Evolutionary conservation across 306 rosid species (phyloP), one percentile per base, ranked within the genome.

Genomic region (Styphnolobium japonicum): DNA sequence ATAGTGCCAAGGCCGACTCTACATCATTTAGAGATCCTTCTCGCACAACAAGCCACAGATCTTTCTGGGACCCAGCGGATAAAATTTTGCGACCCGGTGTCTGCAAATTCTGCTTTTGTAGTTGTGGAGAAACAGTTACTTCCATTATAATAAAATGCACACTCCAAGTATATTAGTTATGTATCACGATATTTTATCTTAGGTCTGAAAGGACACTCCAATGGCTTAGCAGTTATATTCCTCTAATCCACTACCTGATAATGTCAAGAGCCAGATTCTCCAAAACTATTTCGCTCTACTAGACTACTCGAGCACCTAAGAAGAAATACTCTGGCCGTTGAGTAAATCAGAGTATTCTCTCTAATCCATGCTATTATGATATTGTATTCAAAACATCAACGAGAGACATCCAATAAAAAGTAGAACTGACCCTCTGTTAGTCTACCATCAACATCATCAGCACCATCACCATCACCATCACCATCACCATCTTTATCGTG

Each of bases 21-120:
- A 93, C 89, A 61, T 93, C 94, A 19, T 82, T 80, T 74, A 93
- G 75, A 45, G 96, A 90, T n/a, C 98, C 98, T 82, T 85, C 90
- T 61, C 81, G 88, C 76, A 91, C 96, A 63, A 81, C 88, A 77
- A 86, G 81, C 93, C 97, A 92, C 62, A 95, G 60, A 72, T 92
- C 92, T 77, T 87, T 92, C 55, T 71, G 88, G 23, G 86, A 70
- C 51, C 85, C 86, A 58, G 71, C 42, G 3, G 81, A 80, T 12
- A 25, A 53, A 76, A 16, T 61, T 81, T 87, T 92, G 64, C 90
- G 91, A 77, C 85, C 77, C 10, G 84, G 42, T 27, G 84, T 18
- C 51, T 80, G 97, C 51, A 71, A 75, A 65, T 83, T 87, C 52
- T 72, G 93, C 86, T 91, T 92, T 18, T 78, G 97, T 64, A 87